A percentile compares a stretch with the other conserved stretches of the same genome.
phyloP scores from a whole-genome alignment of 176 grass and related monocot species.

The Typha latifolia region DNA sequence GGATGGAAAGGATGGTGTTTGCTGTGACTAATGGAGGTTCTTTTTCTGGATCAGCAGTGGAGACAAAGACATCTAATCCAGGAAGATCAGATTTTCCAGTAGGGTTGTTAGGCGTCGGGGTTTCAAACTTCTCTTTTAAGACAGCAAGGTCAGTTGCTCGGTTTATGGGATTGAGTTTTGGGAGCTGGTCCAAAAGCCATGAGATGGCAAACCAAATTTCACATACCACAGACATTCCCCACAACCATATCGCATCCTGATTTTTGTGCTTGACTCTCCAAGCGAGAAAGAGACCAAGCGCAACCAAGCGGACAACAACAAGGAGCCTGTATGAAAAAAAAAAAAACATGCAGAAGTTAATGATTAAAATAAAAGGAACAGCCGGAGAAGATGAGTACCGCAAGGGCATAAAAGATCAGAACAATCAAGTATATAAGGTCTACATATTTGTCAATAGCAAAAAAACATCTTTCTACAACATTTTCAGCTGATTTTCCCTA shows the following conservation, averaged over 20 bases:
- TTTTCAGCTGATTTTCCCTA: no score
- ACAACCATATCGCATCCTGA: constrained; percentile 35
- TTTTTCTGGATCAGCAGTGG: constrained; percentile 43
- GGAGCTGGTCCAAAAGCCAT: constrained; percentile 41
- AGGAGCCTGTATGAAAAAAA: constrained; percentile 17
- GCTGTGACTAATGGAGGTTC: constrained; percentile 40
- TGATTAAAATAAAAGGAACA: not conserved
- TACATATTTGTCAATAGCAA: no score
- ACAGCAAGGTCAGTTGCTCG: constrained; percentile 28
- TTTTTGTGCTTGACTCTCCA: constrained; percentile 32
- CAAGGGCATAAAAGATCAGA: no score
- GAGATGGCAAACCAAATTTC: constrained; percentile 51
- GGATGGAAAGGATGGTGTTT: constrained; percentile 39
- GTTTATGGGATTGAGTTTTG: constrained; percentile 42
- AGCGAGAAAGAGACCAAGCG: constrained; percentile 22
- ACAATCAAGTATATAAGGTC: no score
- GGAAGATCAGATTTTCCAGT: constrained; percentile 37
- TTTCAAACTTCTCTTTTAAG: constrained; percentile 39
- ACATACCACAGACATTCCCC: constrained; percentile 41
- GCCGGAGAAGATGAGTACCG: no score
- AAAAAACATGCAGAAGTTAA: not conserved
- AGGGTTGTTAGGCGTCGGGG: constrained; percentile 24
- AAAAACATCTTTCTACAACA: no score
- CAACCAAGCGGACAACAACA: constrained; percentile 20
- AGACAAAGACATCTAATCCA: constrained; percentile 41